phyloP scores from a whole-genome alignment of 2,329 filamentous ascomycete species.

The Alternaria longipes region DNA sequence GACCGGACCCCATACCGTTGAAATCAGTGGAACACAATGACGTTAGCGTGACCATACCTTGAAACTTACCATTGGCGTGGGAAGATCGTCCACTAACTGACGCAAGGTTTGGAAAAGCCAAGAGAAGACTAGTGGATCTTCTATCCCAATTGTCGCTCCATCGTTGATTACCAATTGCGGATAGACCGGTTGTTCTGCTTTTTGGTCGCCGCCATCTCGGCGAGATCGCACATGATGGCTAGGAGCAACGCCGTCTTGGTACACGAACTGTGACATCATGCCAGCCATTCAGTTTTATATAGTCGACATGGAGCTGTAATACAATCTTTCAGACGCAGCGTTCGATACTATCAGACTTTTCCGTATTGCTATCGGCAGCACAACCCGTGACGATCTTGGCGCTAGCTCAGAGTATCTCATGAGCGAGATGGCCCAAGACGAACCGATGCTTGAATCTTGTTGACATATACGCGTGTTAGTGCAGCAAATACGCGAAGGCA shows the following conservation, averaged over 20 bases:
- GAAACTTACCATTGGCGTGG: not conserved
- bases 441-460: not conserved
- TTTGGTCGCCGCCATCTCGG: conserved; percentile 3
- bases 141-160: not conserved
- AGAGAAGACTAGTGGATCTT: conserved; percentile 1
- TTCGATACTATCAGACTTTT: not conserved
- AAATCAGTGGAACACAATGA: conserved; percentile 8
- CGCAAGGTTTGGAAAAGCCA: not conserved
- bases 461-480: not conserved
- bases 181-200: not conserved
- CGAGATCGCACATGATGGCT: not conserved
- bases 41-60: conserved; percentile 13
- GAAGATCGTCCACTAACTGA: conserved; percentile 1
- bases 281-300: not conserved
- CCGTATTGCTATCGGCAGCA: not conserved
- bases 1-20: conserved; percentile 4
- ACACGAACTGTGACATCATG: not conserved
- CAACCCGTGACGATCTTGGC: no score
- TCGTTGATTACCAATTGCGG: conserved; percentile 1
- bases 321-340: not conserved
- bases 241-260: not conserved
- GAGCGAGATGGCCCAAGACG: not conserved
- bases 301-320: not conserved
- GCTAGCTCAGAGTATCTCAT: not conserved
- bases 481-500: not conserved